Percentiles rank a stretch among this genome's conserved stretches.
Conservation (phyloP, 2,329 filamentous ascomycete species). For the Penicillium rolfsii region DNA sequence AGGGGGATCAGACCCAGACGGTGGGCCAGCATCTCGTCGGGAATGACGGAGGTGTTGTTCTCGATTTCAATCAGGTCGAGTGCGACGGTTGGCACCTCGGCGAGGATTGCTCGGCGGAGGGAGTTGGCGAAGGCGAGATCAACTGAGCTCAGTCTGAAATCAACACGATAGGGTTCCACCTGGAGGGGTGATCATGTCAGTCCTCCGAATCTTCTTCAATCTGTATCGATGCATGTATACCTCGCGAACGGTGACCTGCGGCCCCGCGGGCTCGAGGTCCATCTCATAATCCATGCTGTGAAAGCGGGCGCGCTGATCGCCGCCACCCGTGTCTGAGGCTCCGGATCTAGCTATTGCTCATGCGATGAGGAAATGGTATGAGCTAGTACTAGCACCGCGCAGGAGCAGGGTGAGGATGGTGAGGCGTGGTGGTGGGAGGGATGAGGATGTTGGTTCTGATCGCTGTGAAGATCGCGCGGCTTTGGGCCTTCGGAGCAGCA, state of each 20-base stretch:
- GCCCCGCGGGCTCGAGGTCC: conserved; percentile 53
- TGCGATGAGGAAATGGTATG: background rate
- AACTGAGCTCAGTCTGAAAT: conserved; percentile 88
- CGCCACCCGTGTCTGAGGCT: conserved; percentile 23
- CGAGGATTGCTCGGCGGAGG: conserved; percentile 84
- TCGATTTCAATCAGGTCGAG: conserved; percentile 94
- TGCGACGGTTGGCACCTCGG: conserved; percentile 91
- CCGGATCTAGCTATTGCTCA: conserved; percentile 12
- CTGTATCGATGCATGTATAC: conserved; percentile 28
- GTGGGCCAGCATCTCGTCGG: conserved; percentile 94
- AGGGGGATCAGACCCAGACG: conserved; percentile 89
- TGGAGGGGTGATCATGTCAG: conserved; percentile 41
- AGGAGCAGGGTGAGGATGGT: background rate
- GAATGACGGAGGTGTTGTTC: conserved; percentile 90
- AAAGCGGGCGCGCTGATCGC: conserved; percentile 30
- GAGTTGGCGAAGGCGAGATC: conserved; percentile 93
- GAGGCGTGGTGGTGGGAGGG: conserved; percentile 8
- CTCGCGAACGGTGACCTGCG: conserved; percentile 54
- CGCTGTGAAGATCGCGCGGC: conserved; percentile 24
- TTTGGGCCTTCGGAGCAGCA: conserved; percentile 28
- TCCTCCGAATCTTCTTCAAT: background rate
- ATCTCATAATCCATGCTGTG: conserved; percentile 50
- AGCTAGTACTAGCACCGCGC: background rate
- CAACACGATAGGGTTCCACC: conserved; percentile 79
- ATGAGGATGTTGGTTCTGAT: conserved; percentile 11